Evolutionary conservation across 768 basidiomycete species (phyloP), one percentile per base, ranked within the genome.

Genomic region (Cystobasidium ongulense): DNA sequence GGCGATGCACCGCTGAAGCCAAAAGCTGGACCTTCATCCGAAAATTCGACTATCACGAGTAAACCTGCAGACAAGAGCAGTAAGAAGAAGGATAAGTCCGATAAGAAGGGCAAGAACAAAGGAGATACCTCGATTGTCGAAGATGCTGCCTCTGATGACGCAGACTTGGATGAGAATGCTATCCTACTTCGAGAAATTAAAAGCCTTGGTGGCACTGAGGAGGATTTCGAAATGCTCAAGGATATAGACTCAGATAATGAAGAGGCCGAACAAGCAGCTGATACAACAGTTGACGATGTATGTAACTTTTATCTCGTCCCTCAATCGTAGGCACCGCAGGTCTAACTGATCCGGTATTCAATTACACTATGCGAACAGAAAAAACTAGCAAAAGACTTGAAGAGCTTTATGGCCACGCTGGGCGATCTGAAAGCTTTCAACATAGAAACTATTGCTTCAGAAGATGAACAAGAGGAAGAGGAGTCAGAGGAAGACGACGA

Each of bases 311-410:
- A 41, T 41, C 36, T n/a, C 33, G n/a, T 36, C 5, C 39, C 17
- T 17, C 33, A 27, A 18, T 7, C 31, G 8, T 13, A 67, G 3
- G 46, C 46, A 27, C 27, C 15, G n/a, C 29, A 50, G 27, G 5
- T 27, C 41, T 39, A 17, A 31, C 23, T 8, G 43, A 13, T 52
- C 17, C 11, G 3, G 61, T 23, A 35, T 61, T 7, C 36, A 35
- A 64, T 38, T 35, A 64, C 41, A 46, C 33, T 41, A 7, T 64
- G 31, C 68, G 11, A 18, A 15, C 27, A 71, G 68, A 71, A 71
- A 59, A 71, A 71, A 53, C 68, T 71, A 29, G 53, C 50, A 36
- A 71, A 71, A 21, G 68, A 71, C 11, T 54, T 71, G 53, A 71
- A 71, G 54, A 46, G 36, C 54, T 71, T 71, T 36, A 54, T 71